These are phyloP conservation scores for Aspergillus sp. DNA, from an alignment of 2,329 filamentous ascomycete genomes.

Conservation along the genomic window DNA sequence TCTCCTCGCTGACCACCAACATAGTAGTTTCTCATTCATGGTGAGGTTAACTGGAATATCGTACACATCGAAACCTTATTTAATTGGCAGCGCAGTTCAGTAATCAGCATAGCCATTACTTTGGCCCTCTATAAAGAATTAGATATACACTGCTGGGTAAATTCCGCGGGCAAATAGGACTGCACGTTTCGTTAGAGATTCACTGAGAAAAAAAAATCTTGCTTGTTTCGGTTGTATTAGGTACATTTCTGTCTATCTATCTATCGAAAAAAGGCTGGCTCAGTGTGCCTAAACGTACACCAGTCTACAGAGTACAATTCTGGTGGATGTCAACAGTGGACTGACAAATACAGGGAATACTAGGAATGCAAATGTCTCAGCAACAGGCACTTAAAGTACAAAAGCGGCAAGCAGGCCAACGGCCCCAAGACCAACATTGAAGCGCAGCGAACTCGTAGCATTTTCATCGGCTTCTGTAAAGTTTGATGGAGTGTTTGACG, in stretches of 20 bases:
- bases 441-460: neutral
- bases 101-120: too few relatives aligned
- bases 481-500: neutral
- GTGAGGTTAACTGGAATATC: too few relatives aligned
- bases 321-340: neutral
- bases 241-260: neutral
- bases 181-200: neutral
- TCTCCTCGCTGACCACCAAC: too few relatives aligned
- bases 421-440: neutral
- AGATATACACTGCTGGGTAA: too few relatives aligned
- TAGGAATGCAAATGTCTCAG: neutral
- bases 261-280: neutral
- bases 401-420: neutral
- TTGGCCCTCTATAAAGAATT: too few relatives aligned
- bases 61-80: too few relatives aligned
- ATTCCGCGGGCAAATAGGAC: too few relatives aligned
- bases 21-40: too few relatives aligned
- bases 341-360: neutral
- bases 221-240: neutral
- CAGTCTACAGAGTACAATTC: neutral
- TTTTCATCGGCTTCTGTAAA: neutral
- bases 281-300: neutral
- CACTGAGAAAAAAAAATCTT: neutral
- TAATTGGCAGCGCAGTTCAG: too few relatives aligned
- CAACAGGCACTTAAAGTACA: neutral